phyloP scores from a whole-genome alignment of 345 rosid genomes.

The Laguncularia racemosa region DNA sequence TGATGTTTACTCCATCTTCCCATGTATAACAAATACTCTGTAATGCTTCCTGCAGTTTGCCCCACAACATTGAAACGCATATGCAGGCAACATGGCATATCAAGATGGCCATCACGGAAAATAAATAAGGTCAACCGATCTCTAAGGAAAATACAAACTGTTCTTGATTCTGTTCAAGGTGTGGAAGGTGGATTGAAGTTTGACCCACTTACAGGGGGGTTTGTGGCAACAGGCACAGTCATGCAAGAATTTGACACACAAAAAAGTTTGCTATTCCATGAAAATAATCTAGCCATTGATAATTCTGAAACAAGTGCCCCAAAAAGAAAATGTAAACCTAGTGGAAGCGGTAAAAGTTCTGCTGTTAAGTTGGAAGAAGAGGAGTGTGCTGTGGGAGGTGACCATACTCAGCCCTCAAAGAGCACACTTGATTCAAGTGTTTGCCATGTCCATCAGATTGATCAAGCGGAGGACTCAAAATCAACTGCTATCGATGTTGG shows the following conservation, averaged over 20 bases:
- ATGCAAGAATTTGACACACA: conserved; percentile 34
- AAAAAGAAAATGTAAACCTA: conserved; percentile 13
- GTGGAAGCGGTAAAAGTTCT: conserved; percentile 19
- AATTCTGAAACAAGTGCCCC: conserved; percentile 17
- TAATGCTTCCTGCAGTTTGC: conserved; percentile 49
- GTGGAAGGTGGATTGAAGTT: conserved; percentile 75
- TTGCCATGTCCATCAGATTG: conserved; percentile 7
- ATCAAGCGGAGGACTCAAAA: conserved; percentile 23
- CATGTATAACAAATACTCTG: not conserved
- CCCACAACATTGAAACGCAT: conserved; percentile 92
- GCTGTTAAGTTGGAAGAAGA: conserved; percentile 51
- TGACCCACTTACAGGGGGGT: conserved; percentile 61
- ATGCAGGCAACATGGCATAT: conserved; percentile 90
- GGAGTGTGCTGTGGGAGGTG: conserved; percentile 19
- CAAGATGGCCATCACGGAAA: conserved; percentile 95
- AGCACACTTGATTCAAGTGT: conserved; percentile 10
- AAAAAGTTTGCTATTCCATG: conserved; percentile 20
- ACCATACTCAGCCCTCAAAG: conserved; percentile 13
- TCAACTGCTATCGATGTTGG: conserved; percentile 18
- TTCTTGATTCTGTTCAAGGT: conserved; percentile 82
- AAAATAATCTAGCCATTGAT: conserved; percentile 10
- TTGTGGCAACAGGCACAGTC: conserved; percentile 49
- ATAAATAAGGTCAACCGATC: conserved; percentile 88
- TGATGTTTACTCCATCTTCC: too few species aligned
- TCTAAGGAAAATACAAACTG: conserved; percentile 66